Evolutionary conservation across 2,329 filamentous ascomycete genomes (phyloP), one percentile per base, ranked within the genome.

Genomic region (Fusarium mangiferae): DNA sequence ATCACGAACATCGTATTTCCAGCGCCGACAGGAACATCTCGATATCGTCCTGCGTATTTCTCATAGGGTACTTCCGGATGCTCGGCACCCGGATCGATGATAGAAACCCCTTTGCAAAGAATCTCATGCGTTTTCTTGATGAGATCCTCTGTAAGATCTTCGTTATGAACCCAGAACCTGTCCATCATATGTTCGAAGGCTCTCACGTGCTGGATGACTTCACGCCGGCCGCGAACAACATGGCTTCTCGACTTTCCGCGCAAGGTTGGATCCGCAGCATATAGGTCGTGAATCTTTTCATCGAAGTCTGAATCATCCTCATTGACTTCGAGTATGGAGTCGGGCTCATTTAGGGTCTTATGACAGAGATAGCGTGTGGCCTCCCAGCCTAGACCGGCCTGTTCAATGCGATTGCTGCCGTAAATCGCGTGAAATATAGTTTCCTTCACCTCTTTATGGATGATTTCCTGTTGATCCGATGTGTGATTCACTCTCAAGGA

Each of bases 1-100:
- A 73, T 68, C 0, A 75, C 66, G 39, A 81, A 82, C 61, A 80
- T 80, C 1, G 74, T 78, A 1, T 52, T 57, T 7, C 79, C 79
- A 0, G 78, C 80, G 5, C 74, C 68, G 0, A 81, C 78, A 35
- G 57, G 15, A 4, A 77, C 72, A 0, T 26, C 55, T 13, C 80
- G 68, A 26, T 81, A 80, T 1, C 54, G 58, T 1, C 79, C 80
- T 0, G 73, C 80, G 24, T 81, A 81, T 11, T 75, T 38, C 30
- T 78, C 62, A 0, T 38, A 60, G 0, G 64, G 58, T 0, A 76
- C 70, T 0, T 71, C 58, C 0, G 61, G 60, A 1, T 52, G 5
- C 0, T 68, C 56, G 13, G 58, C 9, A 1, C 65, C 56, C 4
- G 62, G 51, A 8, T 68, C 56, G 5, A 72, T 41, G 3, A 77